These are phyloP conservation scores for Paulownia fortunei DNA, from an alignment of 257 asterid species.

Conservation along the genomic window DNA sequence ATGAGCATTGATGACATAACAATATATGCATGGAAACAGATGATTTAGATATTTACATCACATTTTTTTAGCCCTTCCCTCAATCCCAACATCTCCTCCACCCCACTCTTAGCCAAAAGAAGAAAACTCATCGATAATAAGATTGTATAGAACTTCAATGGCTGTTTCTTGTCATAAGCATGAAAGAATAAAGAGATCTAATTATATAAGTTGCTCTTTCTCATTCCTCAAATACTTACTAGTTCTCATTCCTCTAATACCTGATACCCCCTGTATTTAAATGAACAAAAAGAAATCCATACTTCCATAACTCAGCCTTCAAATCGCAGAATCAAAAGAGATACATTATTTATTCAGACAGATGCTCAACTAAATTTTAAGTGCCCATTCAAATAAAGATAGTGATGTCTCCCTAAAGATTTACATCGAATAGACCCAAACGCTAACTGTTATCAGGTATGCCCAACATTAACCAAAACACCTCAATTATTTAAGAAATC, in stretches of 20 bases:
- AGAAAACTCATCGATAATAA: neutral
- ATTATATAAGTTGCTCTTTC: neutral
- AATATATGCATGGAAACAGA: neutral
- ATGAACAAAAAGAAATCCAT: neutral
- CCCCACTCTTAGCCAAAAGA: conserved; percentile 1
- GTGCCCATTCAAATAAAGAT: neutral
- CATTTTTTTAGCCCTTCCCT: neutral
- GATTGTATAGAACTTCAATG: neutral
- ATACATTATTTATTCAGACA: neutral
- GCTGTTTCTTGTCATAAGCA: neutral
- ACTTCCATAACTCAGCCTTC: conserved; percentile 21
- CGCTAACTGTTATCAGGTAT: conserved; percentile 6
- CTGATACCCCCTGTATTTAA: neutral
- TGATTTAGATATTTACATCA: neutral
- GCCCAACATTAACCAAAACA: neutral
- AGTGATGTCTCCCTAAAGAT: neutral
- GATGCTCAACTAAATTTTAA: neutral
- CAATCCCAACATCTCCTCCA: conserved; percentile 3
- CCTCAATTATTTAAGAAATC: neutral
- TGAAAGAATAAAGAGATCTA: neutral
- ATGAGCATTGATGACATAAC: neutral
- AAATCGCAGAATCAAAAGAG: neutral
- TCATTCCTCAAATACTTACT: neutral
- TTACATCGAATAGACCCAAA: neutral
- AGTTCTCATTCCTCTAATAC: no score